phyloP scores from a whole-genome alignment of 805 yeast species.

The Jamesozyma spencerorum region DNA sequence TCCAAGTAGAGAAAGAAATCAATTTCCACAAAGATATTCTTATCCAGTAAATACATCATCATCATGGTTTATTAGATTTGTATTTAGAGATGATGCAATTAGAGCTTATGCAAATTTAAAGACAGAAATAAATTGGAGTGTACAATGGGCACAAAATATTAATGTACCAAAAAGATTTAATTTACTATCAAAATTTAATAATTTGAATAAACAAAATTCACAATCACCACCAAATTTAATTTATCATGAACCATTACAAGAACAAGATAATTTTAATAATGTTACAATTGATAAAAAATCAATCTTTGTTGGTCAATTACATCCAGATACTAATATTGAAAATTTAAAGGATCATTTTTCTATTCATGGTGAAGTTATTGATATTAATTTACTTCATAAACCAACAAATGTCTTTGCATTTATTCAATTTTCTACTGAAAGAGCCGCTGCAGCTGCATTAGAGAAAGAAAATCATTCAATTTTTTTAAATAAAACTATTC shows the following conservation, averaged over 20 bases:
- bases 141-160: slow-evolving; percentile 83
- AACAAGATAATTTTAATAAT: slow-evolving; percentile 2
- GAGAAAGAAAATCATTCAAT: slow-evolving; percentile 77
- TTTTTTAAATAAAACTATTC: slow-evolving; percentile 65
- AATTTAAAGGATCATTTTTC: slow-evolving; percentile 51
- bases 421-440: slow-evolving; percentile 52
- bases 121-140: slow-evolving; percentile 44
- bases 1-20: slow-evolving; percentile 30
- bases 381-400: slow-evolving; percentile 45
- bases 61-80: slow-evolving; percentile 71
- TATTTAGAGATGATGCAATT: slow-evolving; percentile 79
- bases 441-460: slow-evolving; percentile 78
- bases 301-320: slow-evolving; percentile 72
- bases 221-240: background rate
- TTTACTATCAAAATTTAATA: slow-evolving; percentile 13
- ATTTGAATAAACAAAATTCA: slow-evolving; percentile 6
- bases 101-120: slow-evolving; percentile 68
- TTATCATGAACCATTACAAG: background rate
- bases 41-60: slow-evolving; percentile 21
- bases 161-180: slow-evolving; percentile 39
- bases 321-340: slow-evolving; percentile 43
- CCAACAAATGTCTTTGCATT: slow-evolving; percentile 59
- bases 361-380: slow-evolving; percentile 56
- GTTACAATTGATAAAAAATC: slow-evolving; percentile 57
- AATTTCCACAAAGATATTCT: slow-evolving; percentile 12